phyloP scores from a whole-genome alignment of 1,139 yeast species.

The Debaryomyces singareniensis region DNA sequence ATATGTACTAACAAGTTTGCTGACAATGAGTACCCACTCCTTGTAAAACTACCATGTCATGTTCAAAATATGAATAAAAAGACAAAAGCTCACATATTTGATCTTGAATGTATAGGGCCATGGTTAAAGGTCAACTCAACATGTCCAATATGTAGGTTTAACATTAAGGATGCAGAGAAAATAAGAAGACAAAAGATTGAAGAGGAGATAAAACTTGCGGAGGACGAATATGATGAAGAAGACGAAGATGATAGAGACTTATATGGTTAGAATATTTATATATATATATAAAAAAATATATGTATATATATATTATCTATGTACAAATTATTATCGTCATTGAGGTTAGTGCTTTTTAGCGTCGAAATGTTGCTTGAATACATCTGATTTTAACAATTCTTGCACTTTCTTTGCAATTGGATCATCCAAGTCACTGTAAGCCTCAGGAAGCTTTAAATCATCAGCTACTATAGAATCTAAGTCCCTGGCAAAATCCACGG shows the following conservation, averaged over 20 bases:
- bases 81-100: slow-evolving; percentile 59
- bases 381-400: slow-evolving; percentile 52
- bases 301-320: slow-evolving; percentile 1
- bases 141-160: slow-evolving; percentile 83
- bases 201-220: slow-evolving; percentile 27
- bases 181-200: slow-evolving; percentile 39
- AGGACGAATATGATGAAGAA: slow-evolving; percentile 63
- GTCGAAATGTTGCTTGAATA: slow-evolving; percentile 45
- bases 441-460: slow-evolving; percentile 28
- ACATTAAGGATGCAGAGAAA: slow-evolving; percentile 41
- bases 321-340: slow-evolving; percentile 1
- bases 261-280: slow-evolving; percentile 45
- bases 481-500: slow-evolving; percentile 32
- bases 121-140: slow-evolving; percentile 79
- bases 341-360: slow-evolving; percentile 4
- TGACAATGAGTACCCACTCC: slow-evolving; percentile 72
- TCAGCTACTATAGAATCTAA: slow-evolving; percentile 22
- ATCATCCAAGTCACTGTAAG: slow-evolving; percentile 39
- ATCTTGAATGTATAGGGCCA: slow-evolving; percentile 83
- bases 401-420: slow-evolving; percentile 68
- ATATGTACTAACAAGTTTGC: slow-evolving; percentile 72
- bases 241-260: slow-evolving; percentile 72
- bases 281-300: slow-evolving; percentile 3
- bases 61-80: slow-evolving; percentile 12
- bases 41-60: slow-evolving; percentile 75